Conservation (phyloP, 208 protist genomes). For the Crithidia thermophila region DNA sequence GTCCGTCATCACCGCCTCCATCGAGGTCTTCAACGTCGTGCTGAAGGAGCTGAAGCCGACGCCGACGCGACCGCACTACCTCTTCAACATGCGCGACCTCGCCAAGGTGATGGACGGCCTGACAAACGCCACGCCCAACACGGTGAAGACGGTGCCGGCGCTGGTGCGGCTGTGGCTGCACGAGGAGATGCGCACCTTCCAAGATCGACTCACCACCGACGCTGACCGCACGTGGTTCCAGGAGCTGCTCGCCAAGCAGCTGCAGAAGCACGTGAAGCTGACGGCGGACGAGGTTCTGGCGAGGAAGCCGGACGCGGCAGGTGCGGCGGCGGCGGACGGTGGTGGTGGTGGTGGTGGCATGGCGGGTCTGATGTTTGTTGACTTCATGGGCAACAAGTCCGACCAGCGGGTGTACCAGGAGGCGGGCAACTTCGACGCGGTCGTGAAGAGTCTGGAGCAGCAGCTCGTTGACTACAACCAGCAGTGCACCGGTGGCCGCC, state of each 20-base stretch:
- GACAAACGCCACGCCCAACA: slow-evolving; percentile 79
- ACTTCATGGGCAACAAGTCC: slow-evolving; percentile 88
- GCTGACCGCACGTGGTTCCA: slow-evolving; percentile 94
- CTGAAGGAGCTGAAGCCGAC: slow-evolving; percentile 96
- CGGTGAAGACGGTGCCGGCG: slow-evolving; percentile 42
- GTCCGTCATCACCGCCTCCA: slow-evolving; percentile 92
- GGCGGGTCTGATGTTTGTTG: slow-evolving; percentile 90
- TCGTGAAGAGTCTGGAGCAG: slow-evolving; percentile 85
- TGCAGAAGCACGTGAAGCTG: slow-evolving; percentile 86
- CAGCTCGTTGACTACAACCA: slow-evolving; percentile 96
- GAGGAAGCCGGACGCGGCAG: neutral
- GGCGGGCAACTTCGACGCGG: slow-evolving; percentile 77
- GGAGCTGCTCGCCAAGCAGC: slow-evolving; percentile 70
- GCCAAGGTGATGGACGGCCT: slow-evolving; percentile 98
- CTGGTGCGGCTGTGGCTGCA: slow-evolving; percentile 96
- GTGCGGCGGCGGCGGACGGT: neutral
- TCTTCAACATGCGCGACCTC: slow-evolving; percentile 99
- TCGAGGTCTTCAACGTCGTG: slow-evolving; percentile 96
- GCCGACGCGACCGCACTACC: slow-evolving; percentile 98
- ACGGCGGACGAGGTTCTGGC: slow-evolving; percentile 69
- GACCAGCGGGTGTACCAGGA: slow-evolving; percentile 91
- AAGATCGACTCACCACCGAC: slow-evolving; percentile 94
- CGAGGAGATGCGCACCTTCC: slow-evolving; percentile 95
- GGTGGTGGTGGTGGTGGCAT: slow-evolving; percentile 2
- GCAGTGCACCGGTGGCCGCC: slow-evolving; percentile 63